phyloP scores from a whole-genome alignment of 2,329 filamentous ascomycete genomes.

The Calonectria honghensis region DNA sequence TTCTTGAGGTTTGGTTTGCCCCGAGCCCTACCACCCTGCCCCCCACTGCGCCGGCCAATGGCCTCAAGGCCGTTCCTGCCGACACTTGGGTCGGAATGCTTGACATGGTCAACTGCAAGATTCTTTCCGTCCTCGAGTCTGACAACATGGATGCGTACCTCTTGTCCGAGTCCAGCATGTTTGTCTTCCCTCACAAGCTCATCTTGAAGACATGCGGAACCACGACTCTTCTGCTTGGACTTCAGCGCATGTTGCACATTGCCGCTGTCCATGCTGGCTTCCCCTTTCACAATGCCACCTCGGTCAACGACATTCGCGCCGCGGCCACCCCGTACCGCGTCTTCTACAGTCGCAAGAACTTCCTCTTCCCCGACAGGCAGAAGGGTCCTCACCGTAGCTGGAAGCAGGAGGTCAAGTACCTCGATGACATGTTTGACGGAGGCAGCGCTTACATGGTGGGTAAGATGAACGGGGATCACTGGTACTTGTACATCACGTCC shows the following conservation, averaged over 20 bases:
- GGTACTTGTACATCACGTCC: slow-evolving; percentile 97
- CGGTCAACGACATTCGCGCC: slow-evolving; percentile 79
- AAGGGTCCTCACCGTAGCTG: slow-evolving; percentile 96
- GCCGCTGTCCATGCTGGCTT: slow-evolving; percentile 93
- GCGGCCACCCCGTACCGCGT: slow-evolving; percentile 94
- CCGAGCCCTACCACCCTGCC: slow-evolving; percentile 85
- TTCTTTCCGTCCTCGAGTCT: slow-evolving; percentile 93
- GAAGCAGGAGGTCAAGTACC: slow-evolving; percentile 94
- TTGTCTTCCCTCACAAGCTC: slow-evolving; percentile 99
- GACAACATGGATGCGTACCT: slow-evolving; percentile 97
- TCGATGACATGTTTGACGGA: slow-evolving; percentile 92
- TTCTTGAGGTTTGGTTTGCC: slow-evolving; percentile 98
- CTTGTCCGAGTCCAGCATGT: slow-evolving; percentile 99
- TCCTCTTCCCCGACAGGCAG: slow-evolving; percentile 95
- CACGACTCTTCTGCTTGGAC: slow-evolving; percentile 91
- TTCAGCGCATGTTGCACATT: slow-evolving; percentile 94
- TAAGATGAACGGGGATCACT: slow-evolving; percentile 99
- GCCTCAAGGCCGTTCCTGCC: slow-evolving; percentile 88
- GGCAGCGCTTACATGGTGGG: slow-evolving; percentile 99
- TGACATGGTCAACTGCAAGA: slow-evolving; percentile 98
- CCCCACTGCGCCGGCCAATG: slow-evolving; percentile 80
- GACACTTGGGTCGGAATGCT: slow-evolving; percentile 98
- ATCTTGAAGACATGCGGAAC: slow-evolving; percentile 99
- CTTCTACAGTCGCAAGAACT: slow-evolving; percentile 99
- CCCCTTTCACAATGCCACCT: slow-evolving; percentile 82